Evolutionary conservation across 208 protist genomes (phyloP).

Genomic region (Strigomonas galati): DNA sequence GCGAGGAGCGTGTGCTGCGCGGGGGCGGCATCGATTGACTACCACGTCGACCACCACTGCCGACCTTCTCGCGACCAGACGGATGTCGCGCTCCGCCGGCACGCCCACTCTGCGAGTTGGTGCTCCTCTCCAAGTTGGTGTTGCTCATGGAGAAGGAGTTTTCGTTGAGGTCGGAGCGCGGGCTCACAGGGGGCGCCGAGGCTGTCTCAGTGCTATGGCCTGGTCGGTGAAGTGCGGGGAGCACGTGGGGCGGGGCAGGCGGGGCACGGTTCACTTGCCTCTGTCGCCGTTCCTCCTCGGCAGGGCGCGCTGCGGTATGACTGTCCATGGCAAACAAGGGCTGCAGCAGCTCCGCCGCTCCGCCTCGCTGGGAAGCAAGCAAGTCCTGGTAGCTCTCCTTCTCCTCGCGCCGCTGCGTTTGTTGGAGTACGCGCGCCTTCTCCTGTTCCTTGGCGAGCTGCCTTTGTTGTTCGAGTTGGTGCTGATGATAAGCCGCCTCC

Average conservation of each 20-base stretch:
- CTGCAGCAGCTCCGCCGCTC: not conserved
- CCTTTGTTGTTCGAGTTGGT: slow-evolving; percentile 19
- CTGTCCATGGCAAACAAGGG: slow-evolving; percentile 8
- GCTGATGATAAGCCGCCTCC: slow-evolving; percentile 16
- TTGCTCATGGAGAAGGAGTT: not conserved
- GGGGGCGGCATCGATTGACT: slow-evolving; percentile 7
- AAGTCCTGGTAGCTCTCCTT: slow-evolving; percentile 15
- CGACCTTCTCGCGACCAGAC: too few species aligned
- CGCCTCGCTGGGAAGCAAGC: not conserved
- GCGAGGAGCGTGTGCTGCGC: not conserved
- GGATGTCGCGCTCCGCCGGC: too few species aligned
- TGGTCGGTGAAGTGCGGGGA: too few species aligned
- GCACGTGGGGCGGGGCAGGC: not conserved
- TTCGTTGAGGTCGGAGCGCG: not conserved
- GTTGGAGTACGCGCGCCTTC: slow-evolving; percentile 12
- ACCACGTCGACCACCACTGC: too few species aligned
- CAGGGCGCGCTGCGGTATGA: not conserved
- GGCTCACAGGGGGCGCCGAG: too few species aligned
- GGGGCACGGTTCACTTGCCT: not conserved
- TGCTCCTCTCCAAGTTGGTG: not conserved
- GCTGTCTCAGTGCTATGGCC: not conserved
- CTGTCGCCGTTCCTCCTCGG: not conserved
- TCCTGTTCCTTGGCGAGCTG: slow-evolving; percentile 17
- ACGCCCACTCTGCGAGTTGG: not conserved
- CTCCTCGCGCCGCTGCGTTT: slow-evolving; percentile 15